Evolutionary conservation across 345 rosid genomes (phyloP).

Genomic region (Pugionium dolabratum): DNA sequence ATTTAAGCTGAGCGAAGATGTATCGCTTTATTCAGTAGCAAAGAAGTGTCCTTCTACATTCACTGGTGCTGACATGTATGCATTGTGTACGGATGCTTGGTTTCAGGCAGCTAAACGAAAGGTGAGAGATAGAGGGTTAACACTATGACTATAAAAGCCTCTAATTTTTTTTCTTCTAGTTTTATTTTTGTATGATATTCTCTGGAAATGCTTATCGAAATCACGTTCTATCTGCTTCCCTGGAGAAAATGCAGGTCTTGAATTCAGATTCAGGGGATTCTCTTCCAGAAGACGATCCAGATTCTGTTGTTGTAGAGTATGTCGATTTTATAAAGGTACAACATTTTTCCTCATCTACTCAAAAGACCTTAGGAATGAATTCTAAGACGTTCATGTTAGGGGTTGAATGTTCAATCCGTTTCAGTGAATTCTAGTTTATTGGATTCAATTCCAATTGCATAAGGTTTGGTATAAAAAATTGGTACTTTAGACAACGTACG

Average conservation of each 20-base stretch:
- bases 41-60: conserved; percentile 85
- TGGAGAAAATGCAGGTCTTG: conserved; percentile 50
- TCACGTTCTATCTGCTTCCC: conserved; percentile 11
- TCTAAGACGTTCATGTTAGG: too few species aligned
- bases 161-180: not conserved
- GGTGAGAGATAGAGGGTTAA: conserved; percentile 45
- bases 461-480: too few species aligned
- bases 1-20: conserved; percentile 74
- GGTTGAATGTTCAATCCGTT: too few species aligned
- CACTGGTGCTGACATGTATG: conserved; percentile 99
- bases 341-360: conserved; percentile 10
- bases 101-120: conserved; percentile 92
- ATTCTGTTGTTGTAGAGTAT: conserved; percentile 65
- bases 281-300: conserved; percentile 47
- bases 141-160: conserved; percentile 5
- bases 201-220: conserved; percentile 4
- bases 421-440: not conserved
- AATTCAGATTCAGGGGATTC: conserved; percentile 49
- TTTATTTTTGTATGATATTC: not conserved
- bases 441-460: too few species aligned
- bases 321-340: conserved; percentile 79
- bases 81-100: conserved; percentile 99
- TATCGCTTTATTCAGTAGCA: conserved; percentile 79
- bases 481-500: too few species aligned
- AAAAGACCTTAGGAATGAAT: not conserved